Evolutionary conservation across 305 asterid genomes (phyloP).

Genomic region (Salvia sclarea): DNA sequence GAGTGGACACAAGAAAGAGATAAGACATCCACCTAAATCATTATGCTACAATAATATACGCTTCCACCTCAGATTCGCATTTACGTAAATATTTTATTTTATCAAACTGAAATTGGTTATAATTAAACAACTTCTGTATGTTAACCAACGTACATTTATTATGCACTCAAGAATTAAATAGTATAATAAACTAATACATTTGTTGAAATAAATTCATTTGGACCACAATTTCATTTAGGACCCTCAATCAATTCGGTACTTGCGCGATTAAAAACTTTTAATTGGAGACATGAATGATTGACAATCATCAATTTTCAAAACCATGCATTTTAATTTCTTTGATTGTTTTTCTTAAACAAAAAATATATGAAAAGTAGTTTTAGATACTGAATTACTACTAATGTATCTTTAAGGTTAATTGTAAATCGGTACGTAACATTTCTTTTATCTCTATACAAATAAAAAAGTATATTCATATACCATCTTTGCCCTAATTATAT

Average conservation of each 20-base stretch:
- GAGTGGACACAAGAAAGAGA: conserved; percentile 24
- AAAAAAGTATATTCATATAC: too few relatives aligned
- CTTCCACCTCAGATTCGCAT: background rate
- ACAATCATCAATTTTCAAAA: background rate
- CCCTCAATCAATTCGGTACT: background rate
- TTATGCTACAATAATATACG: background rate
- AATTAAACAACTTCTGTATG: too few relatives aligned
- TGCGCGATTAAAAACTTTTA: background rate
- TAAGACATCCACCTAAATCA: conserved; percentile 28
- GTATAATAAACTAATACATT: background rate
- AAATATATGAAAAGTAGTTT: too few relatives aligned
- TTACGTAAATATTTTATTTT: background rate
- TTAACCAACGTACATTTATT: too few relatives aligned
- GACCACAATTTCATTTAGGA: background rate
- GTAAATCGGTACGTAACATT: too few relatives aligned
- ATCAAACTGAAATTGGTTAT: background rate
- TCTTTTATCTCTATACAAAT: too few relatives aligned
- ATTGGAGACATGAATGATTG: background rate
- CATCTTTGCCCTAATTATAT: too few relatives aligned
- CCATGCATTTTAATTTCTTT: background rate
- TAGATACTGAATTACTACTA: background rate
- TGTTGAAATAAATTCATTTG: background rate
- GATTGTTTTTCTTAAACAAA: too few relatives aligned
- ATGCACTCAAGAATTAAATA: background rate
- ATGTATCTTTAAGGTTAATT: too few relatives aligned